Base-by-base conservation (phyloP, 352 stramenopile species). In the Phytophthora tubulina region DNA sequence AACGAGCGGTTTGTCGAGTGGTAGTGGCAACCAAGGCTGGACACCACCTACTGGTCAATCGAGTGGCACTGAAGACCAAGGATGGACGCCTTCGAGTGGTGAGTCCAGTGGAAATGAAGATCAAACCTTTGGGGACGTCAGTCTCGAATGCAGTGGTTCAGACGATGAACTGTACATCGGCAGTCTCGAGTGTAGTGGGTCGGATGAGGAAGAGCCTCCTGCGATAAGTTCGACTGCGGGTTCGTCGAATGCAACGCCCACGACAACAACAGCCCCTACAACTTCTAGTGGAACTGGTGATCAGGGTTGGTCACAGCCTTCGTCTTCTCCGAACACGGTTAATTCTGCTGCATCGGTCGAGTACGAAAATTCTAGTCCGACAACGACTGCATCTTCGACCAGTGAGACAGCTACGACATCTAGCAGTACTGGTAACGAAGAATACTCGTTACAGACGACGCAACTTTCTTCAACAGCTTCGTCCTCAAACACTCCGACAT, bases 81-180 rank as follows among this genome's bases (percentile, higher is more conserved):
- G 45, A n/a, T 52, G 45, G 45, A 33, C 45, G 4, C 45, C 45
- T 35, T 52, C 45, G 27, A 52, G 42, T 49, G 42, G 14, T 49
- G 42, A 4, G n/a, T 21, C 17, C 17, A 21, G 17, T 21, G 17
- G 17, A 21, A 21, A 21, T 21, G 17, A 21, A 21, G 17, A 0
- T 15, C 42, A 0, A n/a, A 6, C 14, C 42, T 6, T 21, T 7
- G 21, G 14, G 42, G 42, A 49, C n/a, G 42, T 63, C 14, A 58
- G 60, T 41, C 51, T 74, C 13, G 67, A 70, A 14, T 70, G 59
- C 53, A 74, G 67, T 36, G 59, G 67, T 31, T 74, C 60, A 9
- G 54, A 60, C 7, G 67, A 73, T 30, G 67, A 57, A 10, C 46
- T 44, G 14, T 44, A 44, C 32, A 56, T 15, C 11, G 30, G 32